Base-by-base conservation (phyloP, 768 basidiomycete genomes). In the Boletus sp. region DNA sequence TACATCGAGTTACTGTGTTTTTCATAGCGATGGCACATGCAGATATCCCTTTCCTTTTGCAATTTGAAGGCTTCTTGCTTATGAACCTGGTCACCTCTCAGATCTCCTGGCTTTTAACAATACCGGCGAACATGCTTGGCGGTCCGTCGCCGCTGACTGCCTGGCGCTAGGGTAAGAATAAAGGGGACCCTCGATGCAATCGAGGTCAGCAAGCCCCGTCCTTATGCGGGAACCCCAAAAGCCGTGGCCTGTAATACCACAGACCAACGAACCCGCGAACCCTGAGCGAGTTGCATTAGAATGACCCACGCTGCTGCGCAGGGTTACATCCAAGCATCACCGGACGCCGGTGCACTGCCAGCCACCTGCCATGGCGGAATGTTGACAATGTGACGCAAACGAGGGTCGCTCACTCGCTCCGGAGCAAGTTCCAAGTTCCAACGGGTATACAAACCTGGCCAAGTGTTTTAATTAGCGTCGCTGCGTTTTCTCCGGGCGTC, bases 21-120 rank as follows among this genome's bases (percentile, higher is more conserved):
- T 69, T 62, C 65, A 58, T 64, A 58, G 58, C 46, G 58, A 53
- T 30, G 47, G 37, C 48, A 19, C 56, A 68, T 64, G 42, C 50
- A 60, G 39, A 56, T 53, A 33, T 56, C 17, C 14, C 50, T 47
- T 50, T 56, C 34, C 42, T 42, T 43, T 57, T 58, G 57, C 50
- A 65, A 61, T 58, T 50, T 25, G 25, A 65, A 32, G 23, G 27
- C n/a, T 17, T 25, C 7, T 25, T 15, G 34, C 11, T 19, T 47
- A 30, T 39, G 42, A 29, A 5, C 15, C 21, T 38, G 10, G 41
- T 39, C 51, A 30, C 32, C 33, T 42, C 25, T 27, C 45, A n/a
- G 45, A 51, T 56, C 23, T 42, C 52, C 25, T 29, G 30, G 13
- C 14, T 25, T 17, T 45, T 50, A 45, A 47, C 53, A 34, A 35